phyloP scores from a whole-genome alignment of 2,329 filamentous ascomycete species.

The Colletotrichum sp. region DNA sequence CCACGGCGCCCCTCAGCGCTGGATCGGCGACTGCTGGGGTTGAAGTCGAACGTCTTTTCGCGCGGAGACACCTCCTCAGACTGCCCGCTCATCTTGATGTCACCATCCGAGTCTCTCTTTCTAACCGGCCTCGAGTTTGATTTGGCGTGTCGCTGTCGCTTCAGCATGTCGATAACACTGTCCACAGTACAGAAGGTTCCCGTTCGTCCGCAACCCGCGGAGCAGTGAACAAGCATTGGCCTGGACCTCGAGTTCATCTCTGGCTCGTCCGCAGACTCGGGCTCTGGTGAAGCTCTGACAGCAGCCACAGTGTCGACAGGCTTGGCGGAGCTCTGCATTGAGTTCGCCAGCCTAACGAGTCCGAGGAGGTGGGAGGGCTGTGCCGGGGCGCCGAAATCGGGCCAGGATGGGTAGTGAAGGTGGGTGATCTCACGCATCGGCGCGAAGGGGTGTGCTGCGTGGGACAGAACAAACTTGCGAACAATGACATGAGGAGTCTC shows the following conservation, averaged over 20 bases:
- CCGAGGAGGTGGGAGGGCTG: slow-evolving; percentile 86
- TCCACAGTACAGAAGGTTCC: slow-evolving; percentile 97
- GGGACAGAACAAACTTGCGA: slow-evolving; percentile 84
- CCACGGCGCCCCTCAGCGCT: slow-evolving; percentile 12
- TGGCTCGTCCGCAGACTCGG: slow-evolving; percentile 58
- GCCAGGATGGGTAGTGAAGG: slow-evolving; percentile 95
- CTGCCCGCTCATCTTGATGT: slow-evolving; percentile 48
- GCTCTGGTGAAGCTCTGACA: slow-evolving; percentile 31
- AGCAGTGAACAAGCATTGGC: slow-evolving; percentile 92
- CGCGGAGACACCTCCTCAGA: slow-evolving; percentile 33
- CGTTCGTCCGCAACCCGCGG: slow-evolving; percentile 92
- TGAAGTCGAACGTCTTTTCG: slow-evolving; percentile 26
- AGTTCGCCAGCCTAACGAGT: slow-evolving; percentile 86
- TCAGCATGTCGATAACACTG: slow-evolving; percentile 94
- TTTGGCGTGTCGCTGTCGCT: slow-evolving; percentile 70
- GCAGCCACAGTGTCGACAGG: slow-evolving; percentile 49
- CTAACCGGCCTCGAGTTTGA: slow-evolving; percentile 25
- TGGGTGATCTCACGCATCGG: slow-evolving; percentile 94
- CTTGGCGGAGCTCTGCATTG: slow-evolving; percentile 66
- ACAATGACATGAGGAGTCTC: slow-evolving; percentile 81
- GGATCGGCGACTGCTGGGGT: slow-evolving; percentile 9
- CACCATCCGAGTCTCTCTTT: slow-evolving; percentile 44
- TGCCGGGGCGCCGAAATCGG: slow-evolving; percentile 92
- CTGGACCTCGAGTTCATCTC: slow-evolving; percentile 57
- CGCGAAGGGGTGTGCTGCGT: slow-evolving; percentile 78